phyloP scores from a whole-genome alignment of 2,329 filamentous ascomycete genomes.

The Penicillium sp. region DNA sequence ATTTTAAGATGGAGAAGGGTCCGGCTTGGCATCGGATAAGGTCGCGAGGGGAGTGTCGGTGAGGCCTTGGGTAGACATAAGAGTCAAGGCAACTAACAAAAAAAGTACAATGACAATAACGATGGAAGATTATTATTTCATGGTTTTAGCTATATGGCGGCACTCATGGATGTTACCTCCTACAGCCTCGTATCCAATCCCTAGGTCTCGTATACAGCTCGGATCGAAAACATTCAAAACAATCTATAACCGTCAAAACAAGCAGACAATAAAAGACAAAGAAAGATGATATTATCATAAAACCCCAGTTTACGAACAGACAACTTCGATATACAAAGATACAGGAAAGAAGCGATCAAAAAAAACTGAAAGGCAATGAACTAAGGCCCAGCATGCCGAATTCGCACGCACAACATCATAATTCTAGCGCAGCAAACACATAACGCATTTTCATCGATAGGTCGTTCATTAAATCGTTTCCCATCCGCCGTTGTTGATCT shows the following conservation, averaged over 20 bases:
- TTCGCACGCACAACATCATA: background rate
- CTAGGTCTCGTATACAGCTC: background rate
- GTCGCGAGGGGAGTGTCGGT: background rate
- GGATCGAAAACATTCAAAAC: background rate
- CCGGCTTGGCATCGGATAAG: slow-evolving; percentile 20
- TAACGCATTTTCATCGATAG: slow-evolving; percentile 8
- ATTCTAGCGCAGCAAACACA: slow-evolving; percentile 5
- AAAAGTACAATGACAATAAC: too few species aligned
- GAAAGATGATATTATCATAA: background rate
- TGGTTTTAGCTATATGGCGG: background rate
- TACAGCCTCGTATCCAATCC: background rate
- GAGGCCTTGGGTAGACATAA: background rate
- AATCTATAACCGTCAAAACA: background rate
- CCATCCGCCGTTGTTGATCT: slow-evolving; percentile 97
- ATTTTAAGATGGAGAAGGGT: slow-evolving; percentile 12
- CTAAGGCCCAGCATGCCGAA: background rate
- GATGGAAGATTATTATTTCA: background rate
- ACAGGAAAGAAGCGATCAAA: background rate
- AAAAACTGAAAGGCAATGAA: background rate
- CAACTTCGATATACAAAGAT: slow-evolving; percentile 3
- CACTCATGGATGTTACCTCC: background rate
- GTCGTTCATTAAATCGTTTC: slow-evolving; percentile 59
- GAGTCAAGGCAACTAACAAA: background rate
- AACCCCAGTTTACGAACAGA: background rate
- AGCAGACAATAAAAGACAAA: background rate